Evolutionary conservation across 495 filamentous ascomycete species (phyloP).

Genomic region (Penicillium riverlandense): DNA sequence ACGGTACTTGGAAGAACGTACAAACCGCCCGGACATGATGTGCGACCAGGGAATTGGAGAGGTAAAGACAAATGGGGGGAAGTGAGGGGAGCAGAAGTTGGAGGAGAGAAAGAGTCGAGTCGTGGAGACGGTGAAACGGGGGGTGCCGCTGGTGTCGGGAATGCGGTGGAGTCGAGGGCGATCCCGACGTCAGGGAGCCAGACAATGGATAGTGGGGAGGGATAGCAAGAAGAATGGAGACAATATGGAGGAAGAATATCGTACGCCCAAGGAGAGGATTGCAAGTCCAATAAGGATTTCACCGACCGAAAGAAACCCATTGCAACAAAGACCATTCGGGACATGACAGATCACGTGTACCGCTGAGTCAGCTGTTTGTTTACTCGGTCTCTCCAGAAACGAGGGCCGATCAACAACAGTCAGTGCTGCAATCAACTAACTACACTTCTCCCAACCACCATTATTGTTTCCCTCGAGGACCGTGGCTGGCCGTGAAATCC

Average conservation of each 20-base stretch:
- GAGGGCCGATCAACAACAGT: neutral
- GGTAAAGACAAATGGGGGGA: slow-evolving; percentile 1
- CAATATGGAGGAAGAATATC: no score
- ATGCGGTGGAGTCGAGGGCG: slow-evolving; percentile 17
- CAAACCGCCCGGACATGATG: slow-evolving; percentile 90
- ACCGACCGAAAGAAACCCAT: no score
- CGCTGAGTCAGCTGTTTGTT: slow-evolving; percentile 33
- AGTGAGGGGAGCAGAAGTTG: slow-evolving; percentile 7
- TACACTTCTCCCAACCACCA: neutral
- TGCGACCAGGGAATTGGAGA: slow-evolving; percentile 4
- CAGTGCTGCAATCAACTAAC: no score
- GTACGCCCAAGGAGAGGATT: no score
- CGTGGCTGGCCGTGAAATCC: slow-evolving; percentile 20
- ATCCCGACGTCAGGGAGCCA: no score
- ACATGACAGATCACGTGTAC: no score
- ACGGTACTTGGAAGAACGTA: slow-evolving; percentile 98
- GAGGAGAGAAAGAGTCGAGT: slow-evolving; percentile 13
- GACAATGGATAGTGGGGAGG: no score
- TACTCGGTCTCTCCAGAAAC: slow-evolving; percentile 39
- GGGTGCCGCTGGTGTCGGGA: slow-evolving; percentile 15
- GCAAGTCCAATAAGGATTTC: no score
- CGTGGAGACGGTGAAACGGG: slow-evolving; percentile 22
- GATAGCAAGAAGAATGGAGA: no score
- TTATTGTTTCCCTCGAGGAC: neutral
- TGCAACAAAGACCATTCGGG: no score